Conservation (phyloP, 2,329 filamentous ascomycete species). For the Aspergillus bombycis region DNA sequence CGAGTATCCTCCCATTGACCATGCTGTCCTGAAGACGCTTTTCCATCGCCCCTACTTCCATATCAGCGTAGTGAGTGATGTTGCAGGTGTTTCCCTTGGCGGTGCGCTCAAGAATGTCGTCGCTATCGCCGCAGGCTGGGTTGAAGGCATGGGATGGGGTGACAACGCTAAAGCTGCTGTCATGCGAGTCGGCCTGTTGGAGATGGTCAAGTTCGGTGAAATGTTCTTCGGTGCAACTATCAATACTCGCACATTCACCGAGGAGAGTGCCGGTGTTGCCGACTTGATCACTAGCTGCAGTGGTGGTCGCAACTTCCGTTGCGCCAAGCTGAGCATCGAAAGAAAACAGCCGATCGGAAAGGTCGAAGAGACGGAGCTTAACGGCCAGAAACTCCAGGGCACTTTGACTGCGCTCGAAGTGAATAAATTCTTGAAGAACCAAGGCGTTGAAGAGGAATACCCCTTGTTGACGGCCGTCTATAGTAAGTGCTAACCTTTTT, state of each 20-base stretch:
- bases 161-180: constrained; percentile 99
- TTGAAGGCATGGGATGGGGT: constrained; percentile 94
- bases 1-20: constrained; percentile 85
- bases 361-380: constrained; percentile 85
- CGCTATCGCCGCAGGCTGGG: constrained; percentile 89
- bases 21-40: constrained; percentile 77
- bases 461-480: constrained; percentile 91
- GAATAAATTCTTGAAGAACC: constrained; percentile 79
- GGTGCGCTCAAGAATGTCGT: constrained; percentile 98
- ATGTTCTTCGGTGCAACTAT: constrained; percentile 87
- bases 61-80: constrained; percentile 88
- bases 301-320: constrained; percentile 90
- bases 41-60: constrained; percentile 99
- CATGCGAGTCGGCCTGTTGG: constrained; percentile 92
- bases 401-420: constrained; percentile 91
- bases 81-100: constrained; percentile 93
- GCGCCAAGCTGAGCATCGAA: constrained; percentile 84
- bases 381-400: constrained; percentile 95
- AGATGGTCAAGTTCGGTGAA: constrained; percentile 96
- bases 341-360: constrained; percentile 79
- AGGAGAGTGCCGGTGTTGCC: constrained; percentile 91
- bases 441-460: constrained; percentile 79
- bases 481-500: constrained; percentile 43
- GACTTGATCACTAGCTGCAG: constrained; percentile 94
- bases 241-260: constrained; percentile 85